Base-by-base conservation (phyloP, 768 basidiomycete genomes). In the Mycena alexandri region DNA sequence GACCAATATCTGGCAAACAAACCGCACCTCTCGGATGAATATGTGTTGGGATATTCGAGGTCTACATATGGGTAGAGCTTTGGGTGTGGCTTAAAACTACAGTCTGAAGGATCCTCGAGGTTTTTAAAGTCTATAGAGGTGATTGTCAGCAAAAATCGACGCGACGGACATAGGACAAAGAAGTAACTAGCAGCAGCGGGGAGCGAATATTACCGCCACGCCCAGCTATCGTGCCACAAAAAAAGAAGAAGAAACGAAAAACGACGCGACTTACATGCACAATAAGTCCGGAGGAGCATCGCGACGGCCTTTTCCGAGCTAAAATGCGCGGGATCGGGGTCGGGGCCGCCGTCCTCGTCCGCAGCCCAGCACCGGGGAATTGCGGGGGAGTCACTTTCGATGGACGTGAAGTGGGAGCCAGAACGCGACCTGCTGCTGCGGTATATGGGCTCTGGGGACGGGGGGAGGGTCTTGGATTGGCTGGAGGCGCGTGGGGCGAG, bases 41-140 rank as follows among this genome's bases (percentile, higher is more conserved):
- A 79, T 29, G 77, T 85, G 76, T 93, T 94, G 24, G 93, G 93
- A 74, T 93, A 94, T 75, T 94, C 92, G 52, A 95, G 80, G 71
- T 92, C 90, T 38, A 84, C 86, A 2, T 84, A 79, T n/a, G 93
- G 93, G 73, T 87, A 88, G 61, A 84, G 70, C 56, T 86, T 86
- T 5, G 85, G 84, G 76, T 88, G 81, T 3, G 88, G 87, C 46
- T 91, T 85, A 71, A 92, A 95, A 0, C 84, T 83, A 70, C 65
- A 84, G 78, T 94, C 92, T 17, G 79, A 73, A 10, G 87, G 85
- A 74, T 94, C 87, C 42, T 85, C 75, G 7, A 83, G 88, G 72
- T 95, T 93, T 65, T 75, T 83, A 73, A 95, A 95, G 76, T 90
- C 93, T 95, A 6, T 29, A 29, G 57, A 16, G 50, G 22, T 22